Percentiles rank a stretch among this genome's conserved stretches.
Evolutionary conservation across 2,329 filamentous ascomycete species (phyloP).

Genomic region (Botrytis medusae): DNA sequence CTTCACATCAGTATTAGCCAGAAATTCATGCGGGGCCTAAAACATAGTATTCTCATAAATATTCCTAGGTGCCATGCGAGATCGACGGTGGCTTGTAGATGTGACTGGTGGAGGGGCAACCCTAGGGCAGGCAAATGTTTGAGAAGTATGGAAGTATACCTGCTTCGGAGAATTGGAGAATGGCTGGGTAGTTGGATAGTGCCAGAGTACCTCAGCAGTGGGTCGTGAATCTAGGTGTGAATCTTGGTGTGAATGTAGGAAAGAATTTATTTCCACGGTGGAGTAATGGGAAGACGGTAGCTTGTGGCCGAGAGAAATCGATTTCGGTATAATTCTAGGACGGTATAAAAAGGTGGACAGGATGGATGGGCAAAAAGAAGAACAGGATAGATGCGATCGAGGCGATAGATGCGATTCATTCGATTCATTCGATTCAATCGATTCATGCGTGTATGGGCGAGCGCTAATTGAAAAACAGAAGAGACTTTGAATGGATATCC

Average conservation of each 20-base stretch:
- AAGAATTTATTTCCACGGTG: neutral
- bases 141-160: constrained; percentile 5
- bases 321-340: neutral
- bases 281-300: neutral
- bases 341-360: neutral
- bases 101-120: constrained; percentile 16
- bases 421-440: neutral
- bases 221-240: constrained; percentile 1
- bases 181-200: neutral
- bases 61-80: constrained; percentile 9
- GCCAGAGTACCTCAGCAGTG: neutral
- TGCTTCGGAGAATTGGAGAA: neutral
- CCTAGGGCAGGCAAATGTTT: neutral
- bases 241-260: neutral
- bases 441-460: neutral
- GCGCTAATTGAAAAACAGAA: neutral
- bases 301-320: neutral
- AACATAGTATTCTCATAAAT: neutral
- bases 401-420: neutral
- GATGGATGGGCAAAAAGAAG: neutral
- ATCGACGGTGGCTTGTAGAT: constrained; percentile 3
- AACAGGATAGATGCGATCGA: constrained; percentile 1
- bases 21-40: constrained; percentile 5
- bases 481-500: neutral
- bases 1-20: constrained; percentile 19